phyloP scores from a whole-genome alignment of 768 basidiomycete species.

The Kwoniella bestiolae region DNA sequence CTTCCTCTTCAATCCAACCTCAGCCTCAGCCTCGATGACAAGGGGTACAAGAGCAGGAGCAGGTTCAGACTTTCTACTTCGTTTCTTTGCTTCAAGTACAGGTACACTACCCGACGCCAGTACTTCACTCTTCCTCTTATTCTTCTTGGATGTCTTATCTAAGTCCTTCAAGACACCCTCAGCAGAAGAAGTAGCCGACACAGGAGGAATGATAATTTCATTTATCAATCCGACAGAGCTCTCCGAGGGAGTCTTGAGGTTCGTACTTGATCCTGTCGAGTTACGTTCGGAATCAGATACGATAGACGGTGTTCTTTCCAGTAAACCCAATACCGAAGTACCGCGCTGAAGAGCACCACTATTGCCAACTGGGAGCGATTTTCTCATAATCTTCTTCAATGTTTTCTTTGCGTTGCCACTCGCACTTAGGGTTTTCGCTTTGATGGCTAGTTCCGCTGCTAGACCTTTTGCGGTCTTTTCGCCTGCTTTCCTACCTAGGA shows the following conservation, averaged over 20 bases:
- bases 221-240: neutral
- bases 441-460: conserved; percentile 19
- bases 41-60: neutral
- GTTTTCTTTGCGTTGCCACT: neutral
- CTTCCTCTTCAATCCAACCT: neutral
- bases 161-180: too few relatives aligned
- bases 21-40: too few relatives aligned
- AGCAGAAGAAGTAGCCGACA: neutral
- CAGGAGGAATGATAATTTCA: neutral
- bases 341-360: neutral
- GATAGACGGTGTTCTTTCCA: neutral
- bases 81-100: neutral
- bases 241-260: neutral
- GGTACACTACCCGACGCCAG: neutral
- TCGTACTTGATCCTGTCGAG: neutral
- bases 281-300: neutral
- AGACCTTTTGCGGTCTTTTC: conserved; percentile 37
- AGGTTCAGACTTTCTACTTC: conserved; percentile 13
- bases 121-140: conserved; percentile 10
- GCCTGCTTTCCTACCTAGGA: conserved; percentile 48
- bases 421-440: conserved; percentile 7
- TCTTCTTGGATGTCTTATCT: neutral
- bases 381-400: conserved; percentile 13
- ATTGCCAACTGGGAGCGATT: too few relatives aligned
- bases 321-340: neutral